Percentiles rank a stretch among this genome's conserved stretches.
phyloP scores from a whole-genome alignment of 2,329 filamentous ascomycete species.

The Phyllosticta ampelicida region DNA sequence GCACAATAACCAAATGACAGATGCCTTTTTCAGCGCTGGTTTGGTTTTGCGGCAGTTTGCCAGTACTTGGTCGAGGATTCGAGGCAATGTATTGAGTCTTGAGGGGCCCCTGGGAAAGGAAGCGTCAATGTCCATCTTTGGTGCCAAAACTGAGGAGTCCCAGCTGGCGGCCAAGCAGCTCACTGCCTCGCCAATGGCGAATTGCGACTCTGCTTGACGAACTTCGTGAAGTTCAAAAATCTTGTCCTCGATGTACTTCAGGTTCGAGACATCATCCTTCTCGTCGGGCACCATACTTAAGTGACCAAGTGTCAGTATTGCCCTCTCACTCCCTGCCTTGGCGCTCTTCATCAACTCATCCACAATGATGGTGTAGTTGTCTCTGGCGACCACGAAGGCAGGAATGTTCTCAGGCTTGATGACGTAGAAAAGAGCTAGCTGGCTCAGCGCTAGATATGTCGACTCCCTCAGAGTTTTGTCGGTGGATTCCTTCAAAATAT shows the following conservation, averaged over 20 bases:
- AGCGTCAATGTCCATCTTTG: slow-evolving; percentile 64
- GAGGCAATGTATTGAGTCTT: slow-evolving; percentile 35
- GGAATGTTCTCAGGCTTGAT: slow-evolving; percentile 31
- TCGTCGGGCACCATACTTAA: slow-evolving; percentile 53
- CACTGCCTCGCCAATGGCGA: slow-evolving; percentile 81
- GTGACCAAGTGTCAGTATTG: slow-evolving; percentile 70
- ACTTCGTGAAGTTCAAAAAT: slow-evolving; percentile 74
- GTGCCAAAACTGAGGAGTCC: slow-evolving; percentile 67
- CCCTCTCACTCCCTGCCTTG: slow-evolving; percentile 70
- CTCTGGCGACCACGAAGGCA: slow-evolving; percentile 22
- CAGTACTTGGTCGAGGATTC: slow-evolving; percentile 62
- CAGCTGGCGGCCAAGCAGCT: slow-evolving; percentile 69
- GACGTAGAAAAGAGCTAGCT: slow-evolving; percentile 50
- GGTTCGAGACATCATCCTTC: slow-evolving; percentile 22
- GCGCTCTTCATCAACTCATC: slow-evolving; percentile 56
- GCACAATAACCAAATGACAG: slow-evolving; percentile 90
- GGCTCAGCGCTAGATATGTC: slow-evolving; percentile 46
- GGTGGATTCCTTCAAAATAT: slow-evolving; percentile 43
- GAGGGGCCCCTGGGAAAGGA: slow-evolving; percentile 24
- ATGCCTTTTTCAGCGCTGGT: slow-evolving; percentile 79
- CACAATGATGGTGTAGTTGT: slow-evolving; percentile 39
- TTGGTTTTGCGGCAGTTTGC: slow-evolving; percentile 73
- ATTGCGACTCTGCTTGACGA: slow-evolving; percentile 77
- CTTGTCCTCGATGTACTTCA: slow-evolving; percentile 51
- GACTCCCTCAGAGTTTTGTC: slow-evolving; percentile 49